phyloP scores from a whole-genome alignment of 495 filamentous ascomycete genomes.

The Podospora conica region DNA sequence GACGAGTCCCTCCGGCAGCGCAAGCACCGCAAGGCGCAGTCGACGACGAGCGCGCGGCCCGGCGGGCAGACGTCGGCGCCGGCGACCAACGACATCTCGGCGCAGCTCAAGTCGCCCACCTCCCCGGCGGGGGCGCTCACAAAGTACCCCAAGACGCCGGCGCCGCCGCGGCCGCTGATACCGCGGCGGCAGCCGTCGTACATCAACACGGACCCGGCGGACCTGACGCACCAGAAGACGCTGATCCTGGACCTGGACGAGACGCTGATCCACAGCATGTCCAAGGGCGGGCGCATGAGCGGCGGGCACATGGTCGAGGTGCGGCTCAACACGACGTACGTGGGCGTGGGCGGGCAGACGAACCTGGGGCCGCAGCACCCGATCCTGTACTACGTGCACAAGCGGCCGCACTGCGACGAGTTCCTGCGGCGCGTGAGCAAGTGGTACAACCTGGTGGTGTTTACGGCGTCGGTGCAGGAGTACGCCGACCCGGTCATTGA shows the following conservation, averaged over 20 bases:
- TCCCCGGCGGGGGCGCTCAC: slow-evolving; percentile 74
- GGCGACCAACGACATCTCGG: slow-evolving; percentile 37
- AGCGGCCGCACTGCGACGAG: slow-evolving; percentile 93
- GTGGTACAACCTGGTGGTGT: slow-evolving; percentile 98
- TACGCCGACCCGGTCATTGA: slow-evolving; percentile 99
- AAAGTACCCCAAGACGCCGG: slow-evolving; percentile 81
- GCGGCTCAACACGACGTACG: slow-evolving; percentile 64
- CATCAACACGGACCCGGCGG: slow-evolving; percentile 42
- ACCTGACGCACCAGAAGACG: slow-evolving; percentile 67
- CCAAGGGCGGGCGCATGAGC: slow-evolving; percentile 91
- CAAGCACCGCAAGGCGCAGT: slow-evolving; percentile 50
- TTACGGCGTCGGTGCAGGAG: slow-evolving; percentile 96
- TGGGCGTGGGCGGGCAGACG: slow-evolving; percentile 55
- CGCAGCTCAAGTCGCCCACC: slow-evolving; percentile 80
- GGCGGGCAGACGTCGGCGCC: slow-evolving; percentile 16
- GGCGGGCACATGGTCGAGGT: slow-evolving; percentile 99
- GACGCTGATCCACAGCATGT: slow-evolving; percentile 93
- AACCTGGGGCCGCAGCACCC: slow-evolving; percentile 82
- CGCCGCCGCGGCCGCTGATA: slow-evolving; percentile 83
- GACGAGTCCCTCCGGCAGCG: slow-evolving; percentile 65
- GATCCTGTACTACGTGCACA: slow-evolving; percentile 98
- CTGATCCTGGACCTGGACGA: slow-evolving; percentile 94
- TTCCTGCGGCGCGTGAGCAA: slow-evolving; percentile 87
- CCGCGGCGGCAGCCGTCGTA: slow-evolving; percentile 82
- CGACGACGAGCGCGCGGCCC: slow-evolving; percentile 31